Evolutionary conservation across 2,329 filamentous ascomycete genomes (phyloP).

Genomic region (Nigrospora oryzae): DNA sequence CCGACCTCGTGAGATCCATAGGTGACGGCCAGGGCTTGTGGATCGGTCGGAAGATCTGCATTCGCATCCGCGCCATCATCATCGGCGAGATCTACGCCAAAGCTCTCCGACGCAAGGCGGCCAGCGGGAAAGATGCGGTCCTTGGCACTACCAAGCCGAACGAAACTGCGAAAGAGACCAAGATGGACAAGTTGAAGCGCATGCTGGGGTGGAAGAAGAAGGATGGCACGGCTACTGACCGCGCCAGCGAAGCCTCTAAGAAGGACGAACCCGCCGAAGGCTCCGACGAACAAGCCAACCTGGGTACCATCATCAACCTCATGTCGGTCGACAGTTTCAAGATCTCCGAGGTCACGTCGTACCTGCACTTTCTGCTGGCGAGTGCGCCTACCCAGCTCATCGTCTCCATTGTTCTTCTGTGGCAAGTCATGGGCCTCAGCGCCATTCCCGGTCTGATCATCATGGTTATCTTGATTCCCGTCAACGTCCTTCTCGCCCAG

Average conservation of each 20-base stretch:
- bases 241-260: background rate
- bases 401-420: slow-evolving; percentile 74
- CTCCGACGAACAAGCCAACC: slow-evolving; percentile 69
- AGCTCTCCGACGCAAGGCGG: slow-evolving; percentile 82
- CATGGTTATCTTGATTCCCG: slow-evolving; percentile 79
- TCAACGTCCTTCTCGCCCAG: slow-evolving; percentile 84
- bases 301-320: slow-evolving; percentile 97
- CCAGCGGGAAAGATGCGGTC: slow-evolving; percentile 65
- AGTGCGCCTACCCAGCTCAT: slow-evolving; percentile 82
- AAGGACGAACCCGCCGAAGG: slow-evolving; percentile 19
- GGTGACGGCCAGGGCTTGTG: slow-evolving; percentile 82
- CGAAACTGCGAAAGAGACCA: slow-evolving; percentile 24
- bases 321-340: slow-evolving; percentile 99
- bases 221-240: slow-evolving; percentile 17
- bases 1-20: slow-evolving; percentile 73
- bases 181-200: slow-evolving; percentile 42
- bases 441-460: slow-evolving; percentile 88
- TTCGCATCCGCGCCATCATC: slow-evolving; percentile 86
- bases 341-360: slow-evolving; percentile 87
- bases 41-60: slow-evolving; percentile 90
- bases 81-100: slow-evolving; percentile 98
- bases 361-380: slow-evolving; percentile 92
- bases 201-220: slow-evolving; percentile 55
- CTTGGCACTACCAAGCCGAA: slow-evolving; percentile 50
- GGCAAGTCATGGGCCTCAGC: slow-evolving; percentile 83